phyloP scores from a whole-genome alignment of 2,329 filamentous ascomycete genomes.

The Ascochyta fabae region DNA sequence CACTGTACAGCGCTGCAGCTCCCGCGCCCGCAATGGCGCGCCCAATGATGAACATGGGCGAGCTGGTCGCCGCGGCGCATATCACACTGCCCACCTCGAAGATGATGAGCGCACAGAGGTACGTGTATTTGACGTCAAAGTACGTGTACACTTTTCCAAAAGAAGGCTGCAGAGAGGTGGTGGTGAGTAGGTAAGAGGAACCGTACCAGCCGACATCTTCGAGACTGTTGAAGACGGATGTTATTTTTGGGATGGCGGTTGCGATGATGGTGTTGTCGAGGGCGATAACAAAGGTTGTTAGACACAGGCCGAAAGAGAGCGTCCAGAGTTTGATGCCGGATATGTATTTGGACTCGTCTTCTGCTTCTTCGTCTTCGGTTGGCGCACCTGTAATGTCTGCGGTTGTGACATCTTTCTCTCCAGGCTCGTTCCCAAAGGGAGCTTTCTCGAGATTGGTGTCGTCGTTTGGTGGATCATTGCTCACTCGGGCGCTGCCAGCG shows the following conservation, averaged over 20 bases:
- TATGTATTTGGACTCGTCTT: conserved; percentile 48
- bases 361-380: conserved; percentile 27
- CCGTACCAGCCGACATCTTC: conserved; percentile 54
- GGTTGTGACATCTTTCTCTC: not conserved
- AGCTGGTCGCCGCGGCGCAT: conserved; percentile 58
- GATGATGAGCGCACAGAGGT: conserved; percentile 56
- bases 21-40: conserved; percentile 63
- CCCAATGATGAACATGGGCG: conserved; percentile 61
- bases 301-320: conserved; percentile 43
- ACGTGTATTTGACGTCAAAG: conserved; percentile 61
- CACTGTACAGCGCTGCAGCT: conserved; percentile 60
- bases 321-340: conserved; percentile 43
- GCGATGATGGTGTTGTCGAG: conserved; percentile 51
- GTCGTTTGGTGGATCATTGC: not conserved
- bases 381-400: conserved; percentile 2
- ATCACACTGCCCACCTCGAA: conserved; percentile 61
- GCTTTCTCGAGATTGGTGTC: not conserved
- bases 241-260: conserved; percentile 52
- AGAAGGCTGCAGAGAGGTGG: conserved; percentile 52
- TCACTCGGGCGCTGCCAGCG: not conserved
- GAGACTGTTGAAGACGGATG: conserved; percentile 50
- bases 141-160: conserved; percentile 66
- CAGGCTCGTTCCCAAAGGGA: not conserved
- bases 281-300: conserved; percentile 47
- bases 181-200: conserved; percentile 55